Conservation (phyloP, 306 rosid species). For the Lathyrus oleraceus region DNA sequence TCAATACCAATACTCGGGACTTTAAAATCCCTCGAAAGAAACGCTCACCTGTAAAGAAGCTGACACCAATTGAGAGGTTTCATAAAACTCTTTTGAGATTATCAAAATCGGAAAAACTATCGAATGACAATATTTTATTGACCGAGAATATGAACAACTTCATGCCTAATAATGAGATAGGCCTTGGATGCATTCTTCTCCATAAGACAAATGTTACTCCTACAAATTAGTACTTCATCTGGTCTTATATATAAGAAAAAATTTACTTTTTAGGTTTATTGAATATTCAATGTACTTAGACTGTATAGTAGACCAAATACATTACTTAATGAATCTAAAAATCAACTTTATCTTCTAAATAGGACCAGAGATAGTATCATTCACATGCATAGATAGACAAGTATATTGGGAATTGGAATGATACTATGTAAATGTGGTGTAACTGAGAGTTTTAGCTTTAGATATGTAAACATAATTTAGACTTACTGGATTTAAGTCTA, state of each 20-base stretch:
- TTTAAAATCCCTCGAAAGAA: constrained; percentile 2
- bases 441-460: too few relatives aligned
- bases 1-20: background rate
- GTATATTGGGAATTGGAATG: background rate
- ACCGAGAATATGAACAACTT: background rate
- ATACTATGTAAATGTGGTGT: too few relatives aligned
- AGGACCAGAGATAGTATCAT: too few relatives aligned
- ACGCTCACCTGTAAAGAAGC: background rate
- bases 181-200: constrained; percentile 30
- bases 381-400: background rate
- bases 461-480: too few relatives aligned
- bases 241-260: too few relatives aligned
- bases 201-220: background rate
- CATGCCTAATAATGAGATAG: constrained; percentile 28
- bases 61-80: background rate
- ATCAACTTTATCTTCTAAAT: too few relatives aligned
- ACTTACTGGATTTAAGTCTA: too few relatives aligned
- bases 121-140: background rate
- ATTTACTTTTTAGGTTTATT: too few relatives aligned
- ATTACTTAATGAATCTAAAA: too few relatives aligned
- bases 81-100: background rate
- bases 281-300: too few relatives aligned
- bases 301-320: too few relatives aligned
- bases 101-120: background rate
- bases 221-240: too few relatives aligned